Evolutionary conservation across 2,329 filamentous ascomycete species (phyloP), one percentile per base, ranked within the genome.

Genomic region (Xylariaceae sp.): DNA sequence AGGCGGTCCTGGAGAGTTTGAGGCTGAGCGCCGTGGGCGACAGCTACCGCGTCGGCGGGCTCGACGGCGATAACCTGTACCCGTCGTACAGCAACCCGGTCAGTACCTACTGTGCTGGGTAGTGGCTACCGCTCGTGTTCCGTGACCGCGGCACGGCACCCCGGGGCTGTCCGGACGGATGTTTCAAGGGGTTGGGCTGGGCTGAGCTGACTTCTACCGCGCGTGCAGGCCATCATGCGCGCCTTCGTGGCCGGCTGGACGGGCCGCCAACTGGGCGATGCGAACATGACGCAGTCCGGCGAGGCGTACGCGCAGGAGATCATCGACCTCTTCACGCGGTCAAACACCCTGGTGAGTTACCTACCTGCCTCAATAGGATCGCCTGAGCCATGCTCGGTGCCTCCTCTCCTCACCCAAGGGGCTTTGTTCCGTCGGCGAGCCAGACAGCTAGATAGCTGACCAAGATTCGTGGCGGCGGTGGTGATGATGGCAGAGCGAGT

Each of bases 21-120:
- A 58, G 65, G 45, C 73, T 76, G 44, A 61, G 64, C 5, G 75
- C 71, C 0, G 57, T 72, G 11, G 76, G 75, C 8, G 77, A 81
- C 40, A 65, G 64, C 19, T 80, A 80, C 46, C 68, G 76, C 1
- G 73, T 77, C 21, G 75, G 75, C 2, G 68, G 75, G 11, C 56
- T 79, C 0, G 68, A 76, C 32, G 60, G 59, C 23, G 77, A 81
- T 38, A 80, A 80, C 34, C 54, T 80, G 0, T 79, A 78, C 35
- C 74, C 75, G 0, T 64, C 72, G 0, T 79, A 80, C 49, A 75
- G 68, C 36, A 80, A 80, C 44, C 72, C 69, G 1, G 58, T 61
- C 39, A 37, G 56, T 44, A 3, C 16, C 8, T 15, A 5, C n/a
- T n/a, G n/a, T n/a, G n/a, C n/a, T n/a, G n/a, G n/a, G n/a, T n/a